phyloP scores from a whole-genome alignment of 192 early-diverging fungal genomes.

The Coemansia sp. region DNA sequence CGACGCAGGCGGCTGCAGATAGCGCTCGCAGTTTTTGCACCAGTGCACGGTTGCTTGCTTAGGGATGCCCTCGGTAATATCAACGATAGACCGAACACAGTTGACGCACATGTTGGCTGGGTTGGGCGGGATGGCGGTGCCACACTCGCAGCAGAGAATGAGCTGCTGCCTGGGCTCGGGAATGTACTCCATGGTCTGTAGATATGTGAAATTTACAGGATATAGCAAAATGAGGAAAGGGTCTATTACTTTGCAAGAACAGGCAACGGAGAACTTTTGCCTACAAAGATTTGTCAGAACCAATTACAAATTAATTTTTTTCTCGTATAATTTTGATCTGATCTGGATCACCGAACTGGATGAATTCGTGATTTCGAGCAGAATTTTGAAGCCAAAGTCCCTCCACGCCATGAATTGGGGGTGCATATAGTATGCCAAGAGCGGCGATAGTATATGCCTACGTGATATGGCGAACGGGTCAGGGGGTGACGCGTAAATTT shows the following conservation, averaged over 20 bases:
- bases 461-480: neutral
- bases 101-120: conserved; percentile 98
- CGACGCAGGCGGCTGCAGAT: conserved; percentile 88
- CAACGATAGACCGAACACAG: conserved; percentile 95
- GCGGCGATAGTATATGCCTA: neutral
- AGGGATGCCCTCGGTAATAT: conserved; percentile 98
- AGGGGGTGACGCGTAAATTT: neutral
- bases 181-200: conserved; percentile 47
- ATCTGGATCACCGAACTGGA: neutral
- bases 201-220: neutral
- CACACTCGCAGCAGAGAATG: conserved; percentile 91
- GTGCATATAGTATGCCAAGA: no score
- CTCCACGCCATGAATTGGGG: no score
- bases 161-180: conserved; percentile 54
- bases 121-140: conserved; percentile 91
- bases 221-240: neutral
- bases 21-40: conserved; percentile 96
- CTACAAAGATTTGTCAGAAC: neutral
- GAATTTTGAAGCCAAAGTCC: no score
- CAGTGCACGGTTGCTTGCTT: conserved; percentile 96
- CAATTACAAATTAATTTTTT: conserved; percentile 5
- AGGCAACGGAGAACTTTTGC: conserved; percentile 1
- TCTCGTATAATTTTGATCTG: neutral
- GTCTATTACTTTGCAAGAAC: neutral
- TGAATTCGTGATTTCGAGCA: neutral